Evolutionary conservation across 2,329 filamentous ascomycete genomes (phyloP), one percentile per base, ranked within the genome.

Genomic region (Blumeriella jaapii): DNA sequence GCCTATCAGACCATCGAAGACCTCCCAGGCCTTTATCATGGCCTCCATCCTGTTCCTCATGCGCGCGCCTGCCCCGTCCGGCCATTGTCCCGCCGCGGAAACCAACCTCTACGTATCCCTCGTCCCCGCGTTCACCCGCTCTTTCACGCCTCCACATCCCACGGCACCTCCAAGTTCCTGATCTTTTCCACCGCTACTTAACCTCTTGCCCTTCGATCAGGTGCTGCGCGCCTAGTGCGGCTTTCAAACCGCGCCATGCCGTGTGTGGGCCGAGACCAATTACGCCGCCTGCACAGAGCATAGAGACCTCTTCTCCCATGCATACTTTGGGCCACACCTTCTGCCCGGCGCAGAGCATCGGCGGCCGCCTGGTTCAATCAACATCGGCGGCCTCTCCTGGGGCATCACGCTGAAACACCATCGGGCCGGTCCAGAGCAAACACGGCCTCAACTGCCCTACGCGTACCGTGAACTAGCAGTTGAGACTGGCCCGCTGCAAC

Each of bases 161-260:
- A 43, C 28, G 18, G 18, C 17, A 43, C 38, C 23, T 17, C 33
- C 26, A 43, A 40, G 34, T 43, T 43, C 34, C 19, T 35, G 17
- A 18, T 36, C 20, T 43, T n/a, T n/a, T 37, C 37, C 40, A 43
- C 19, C 34, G 40, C 11, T 40, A 40, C 31, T 37, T n/a, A n/a
- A 29, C 22, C 19, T 43, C 12, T 43, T 33, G 37, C 34, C 33
- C 4, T 40, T 37, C 19, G 37, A 43, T 23, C 37, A 40, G 19
- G 37, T 33, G 3, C 17, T 43, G 16, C 33, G 40, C 12, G 17
- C 19, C 18, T 29, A 37, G 20, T 43, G 40, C 10, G 37, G 40
- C 28, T 43, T 37, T 23, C n/a, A n/a, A 28, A 36, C 30, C 25
- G 39, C 16, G 34, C 34, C 9, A 31, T 34, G 11, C 30, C 30